Conservation (phyloP, 371 early-diverging fungal genomes). For the Apophysomyces trapeziformis region DNA sequence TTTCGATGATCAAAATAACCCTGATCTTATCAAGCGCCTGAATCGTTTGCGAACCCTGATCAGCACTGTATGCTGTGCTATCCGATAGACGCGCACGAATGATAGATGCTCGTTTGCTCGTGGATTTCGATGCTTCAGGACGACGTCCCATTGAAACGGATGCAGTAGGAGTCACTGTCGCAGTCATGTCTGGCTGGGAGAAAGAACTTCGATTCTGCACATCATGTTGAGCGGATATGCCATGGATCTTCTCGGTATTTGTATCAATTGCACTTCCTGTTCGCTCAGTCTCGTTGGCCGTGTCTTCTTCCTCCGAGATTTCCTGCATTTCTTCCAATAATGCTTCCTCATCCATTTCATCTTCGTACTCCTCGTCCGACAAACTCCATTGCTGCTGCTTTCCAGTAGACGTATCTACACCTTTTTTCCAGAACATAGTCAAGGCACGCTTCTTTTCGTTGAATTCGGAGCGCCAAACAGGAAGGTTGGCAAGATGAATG, state of each 20-base stretch:
- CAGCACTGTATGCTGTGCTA: constrained; percentile 42
- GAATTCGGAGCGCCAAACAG: constrained; percentile 43
- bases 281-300: neutral
- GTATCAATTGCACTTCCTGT: neutral
- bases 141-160: constrained; percentile 17
- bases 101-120: constrained; percentile 43
- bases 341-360: constrained; percentile 38
- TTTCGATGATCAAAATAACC: constrained; percentile 65
- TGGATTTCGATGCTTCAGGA: constrained; percentile 29
- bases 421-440: constrained; percentile 58
- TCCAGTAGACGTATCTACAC: constrained; percentile 42
- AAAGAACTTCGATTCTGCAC: neutral
- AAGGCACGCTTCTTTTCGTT: constrained; percentile 39
- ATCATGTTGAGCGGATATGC: neutral
- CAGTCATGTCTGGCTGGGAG: neutral
- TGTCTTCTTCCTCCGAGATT: neutral
- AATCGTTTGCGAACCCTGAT: constrained; percentile 61
- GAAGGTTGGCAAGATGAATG: constrained; percentile 44
- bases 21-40: constrained; percentile 63
- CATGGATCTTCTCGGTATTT: neutral
- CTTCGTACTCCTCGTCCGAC: constrained; percentile 42
- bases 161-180: constrained; percentile 5
- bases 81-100: constrained; percentile 43
- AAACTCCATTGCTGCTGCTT: constrained; percentile 31
- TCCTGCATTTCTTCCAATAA: constrained; percentile 34